Evolutionary conservation across 495 filamentous ascomycete genomes (phyloP).

Genomic region (Penicillium steckii): DNA sequence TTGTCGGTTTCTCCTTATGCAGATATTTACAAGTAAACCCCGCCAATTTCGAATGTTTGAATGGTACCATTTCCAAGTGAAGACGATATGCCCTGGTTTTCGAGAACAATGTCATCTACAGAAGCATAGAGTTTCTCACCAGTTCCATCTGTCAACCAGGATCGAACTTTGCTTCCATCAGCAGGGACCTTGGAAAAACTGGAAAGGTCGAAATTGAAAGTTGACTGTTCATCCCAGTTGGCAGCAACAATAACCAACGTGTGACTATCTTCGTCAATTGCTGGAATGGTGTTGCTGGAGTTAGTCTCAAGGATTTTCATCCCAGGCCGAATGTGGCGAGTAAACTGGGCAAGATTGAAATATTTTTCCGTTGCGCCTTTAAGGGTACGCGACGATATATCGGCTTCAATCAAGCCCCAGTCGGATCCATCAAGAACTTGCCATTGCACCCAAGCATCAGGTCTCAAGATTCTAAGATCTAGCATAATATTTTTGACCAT

Average conservation of each 20-base stretch:
- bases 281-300: slow-evolving; percentile 6
- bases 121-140: slow-evolving; percentile 7
- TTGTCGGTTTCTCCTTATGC: too few relatives aligned
- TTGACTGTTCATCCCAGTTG: slow-evolving; percentile 9
- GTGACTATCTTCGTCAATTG: slow-evolving; percentile 2
- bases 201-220: slow-evolving; percentile 12
- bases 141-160: slow-evolving; percentile 8
- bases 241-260: slow-evolving; percentile 15
- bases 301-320: slow-evolving; percentile 10
- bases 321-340: slow-evolving; percentile 14
- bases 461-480: slow-evolving; percentile 6
- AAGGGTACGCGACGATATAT: slow-evolving; percentile 4
- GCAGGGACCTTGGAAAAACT: slow-evolving; percentile 2
- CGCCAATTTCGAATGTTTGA: slow-evolving; percentile 12
- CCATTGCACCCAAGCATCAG: slow-evolving; percentile 16
- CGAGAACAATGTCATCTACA: background rate
- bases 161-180: slow-evolving; percentile 6
- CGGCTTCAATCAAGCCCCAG: slow-evolving; percentile 12
- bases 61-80: slow-evolving; percentile 7
- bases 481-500: slow-evolving; percentile 5
- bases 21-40: slow-evolving; percentile 1
- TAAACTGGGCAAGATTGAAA: slow-evolving; percentile 13
- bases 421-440: slow-evolving; percentile 7
- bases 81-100: background rate
- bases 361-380: slow-evolving; percentile 9